phyloP scores from a whole-genome alignment of 1,284 basidiomycete species.

The Leccinum pachyderme region DNA sequence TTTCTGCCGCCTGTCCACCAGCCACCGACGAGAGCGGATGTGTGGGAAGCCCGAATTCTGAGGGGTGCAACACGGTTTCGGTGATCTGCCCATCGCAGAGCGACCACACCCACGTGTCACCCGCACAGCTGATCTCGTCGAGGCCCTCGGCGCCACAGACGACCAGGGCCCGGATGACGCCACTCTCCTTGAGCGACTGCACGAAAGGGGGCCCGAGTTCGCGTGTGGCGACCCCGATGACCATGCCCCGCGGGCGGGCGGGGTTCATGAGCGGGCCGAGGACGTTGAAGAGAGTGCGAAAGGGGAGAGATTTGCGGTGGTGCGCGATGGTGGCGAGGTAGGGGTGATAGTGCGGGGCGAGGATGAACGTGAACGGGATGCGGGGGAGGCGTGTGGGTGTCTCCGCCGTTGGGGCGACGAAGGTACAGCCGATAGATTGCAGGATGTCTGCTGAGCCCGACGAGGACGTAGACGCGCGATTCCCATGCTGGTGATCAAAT shows the following conservation, averaged over 20 bases:
- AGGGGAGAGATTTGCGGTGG: slow-evolving; percentile 83
- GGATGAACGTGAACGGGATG: slow-evolving; percentile 89
- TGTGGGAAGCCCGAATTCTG: slow-evolving; percentile 69
- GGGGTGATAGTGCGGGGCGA: slow-evolving; percentile 93
- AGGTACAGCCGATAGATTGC: slow-evolving; percentile 80
- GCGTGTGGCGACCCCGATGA: slow-evolving; percentile 86
- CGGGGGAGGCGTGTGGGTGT: slow-evolving; percentile 54
- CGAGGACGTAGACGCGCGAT: slow-evolving; percentile 89
- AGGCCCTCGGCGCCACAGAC: slow-evolving; percentile 92
- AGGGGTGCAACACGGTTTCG: slow-evolving; percentile 50
- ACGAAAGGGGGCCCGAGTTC: slow-evolving; percentile 88
- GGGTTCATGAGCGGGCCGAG: slow-evolving; percentile 96
- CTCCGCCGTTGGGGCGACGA: slow-evolving; percentile 64
- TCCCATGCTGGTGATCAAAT: slow-evolving; percentile 76
- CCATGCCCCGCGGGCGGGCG: slow-evolving; percentile 79
- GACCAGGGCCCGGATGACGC: slow-evolving; percentile 83
- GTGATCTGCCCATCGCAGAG: slow-evolving; percentile 53
- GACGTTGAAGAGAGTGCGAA: slow-evolving; percentile 97
- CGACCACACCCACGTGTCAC: slow-evolving; percentile 80
- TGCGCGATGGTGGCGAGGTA: slow-evolving; percentile 83
- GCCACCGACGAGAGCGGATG: slow-evolving; percentile 73
- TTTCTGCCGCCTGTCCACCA: slow-evolving; percentile 72
- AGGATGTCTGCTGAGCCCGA: slow-evolving; percentile 95
- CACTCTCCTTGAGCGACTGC: slow-evolving; percentile 63
- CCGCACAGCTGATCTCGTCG: slow-evolving; percentile 94